Percentiles rank a stretch among this genome's conserved stretches.
Conservation (phyloP, 164 flowering plant genomes). For the Aristolochia californica region DNA sequence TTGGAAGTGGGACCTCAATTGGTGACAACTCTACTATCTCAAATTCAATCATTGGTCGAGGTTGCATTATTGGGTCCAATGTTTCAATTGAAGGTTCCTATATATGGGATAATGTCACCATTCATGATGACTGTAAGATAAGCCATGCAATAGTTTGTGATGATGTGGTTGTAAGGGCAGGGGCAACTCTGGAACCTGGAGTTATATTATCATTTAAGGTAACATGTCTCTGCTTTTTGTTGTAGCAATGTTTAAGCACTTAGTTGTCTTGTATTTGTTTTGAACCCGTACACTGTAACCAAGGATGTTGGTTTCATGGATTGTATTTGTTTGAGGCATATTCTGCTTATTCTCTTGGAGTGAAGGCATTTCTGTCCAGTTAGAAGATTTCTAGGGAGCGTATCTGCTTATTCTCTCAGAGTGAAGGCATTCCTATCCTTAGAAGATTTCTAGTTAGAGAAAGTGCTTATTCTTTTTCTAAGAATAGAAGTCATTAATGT, state of each 20-base stretch:
- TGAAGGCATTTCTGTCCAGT: not conserved
- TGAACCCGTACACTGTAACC: too few species aligned
- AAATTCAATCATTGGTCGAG: constrained; percentile 78
- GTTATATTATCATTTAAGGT: constrained; percentile 87
- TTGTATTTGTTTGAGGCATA: not conserved
- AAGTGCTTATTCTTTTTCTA: too few species aligned
- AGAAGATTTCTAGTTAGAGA: too few species aligned
- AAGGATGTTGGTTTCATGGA: not conserved
- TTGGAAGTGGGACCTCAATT: constrained; percentile 61
- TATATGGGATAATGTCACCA: constrained; percentile 78
- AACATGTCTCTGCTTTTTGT: not conserved
- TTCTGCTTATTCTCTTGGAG: not conserved
- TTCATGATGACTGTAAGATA: constrained; percentile 75
- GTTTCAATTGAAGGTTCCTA: constrained; percentile 84
- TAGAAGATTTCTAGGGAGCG: not conserved
- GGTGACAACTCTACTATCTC: constrained; percentile 55
- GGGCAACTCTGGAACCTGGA: constrained; percentile 78
- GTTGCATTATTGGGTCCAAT: constrained; percentile 77
- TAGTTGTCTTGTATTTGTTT: not conserved
- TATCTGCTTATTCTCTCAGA: too few species aligned
- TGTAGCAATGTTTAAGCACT: not conserved
- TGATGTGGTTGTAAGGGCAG: constrained; percentile 65
- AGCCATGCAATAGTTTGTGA: constrained; percentile 84
- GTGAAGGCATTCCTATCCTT: too few species aligned
- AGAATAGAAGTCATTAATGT: too few species aligned